Percentiles rank a stretch among this genome's conserved stretches.
phyloP scores from a whole-genome alignment of 1,139 yeast genomes.

The Ashbya aceris region DNA sequence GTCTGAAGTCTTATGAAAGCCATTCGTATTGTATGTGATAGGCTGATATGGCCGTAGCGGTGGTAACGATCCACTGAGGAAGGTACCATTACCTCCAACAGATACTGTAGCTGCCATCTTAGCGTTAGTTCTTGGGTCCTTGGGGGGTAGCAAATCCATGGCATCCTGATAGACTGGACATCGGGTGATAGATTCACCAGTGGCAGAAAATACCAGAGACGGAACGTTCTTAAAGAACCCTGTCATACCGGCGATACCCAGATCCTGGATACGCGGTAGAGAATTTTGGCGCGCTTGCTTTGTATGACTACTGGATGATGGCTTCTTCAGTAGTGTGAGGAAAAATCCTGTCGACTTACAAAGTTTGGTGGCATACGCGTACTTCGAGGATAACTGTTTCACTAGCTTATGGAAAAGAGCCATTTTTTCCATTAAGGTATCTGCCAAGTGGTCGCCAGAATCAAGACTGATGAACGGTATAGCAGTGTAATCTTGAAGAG shows the following conservation, averaged over 20 bases:
- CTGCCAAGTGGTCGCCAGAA: constrained; percentile 31
- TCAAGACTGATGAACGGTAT: constrained; percentile 20
- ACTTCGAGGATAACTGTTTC: constrained; percentile 33
- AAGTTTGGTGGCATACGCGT: constrained; percentile 49
- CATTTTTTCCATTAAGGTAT: constrained; percentile 32
- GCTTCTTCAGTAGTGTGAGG: constrained; percentile 32
- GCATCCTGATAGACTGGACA: constrained; percentile 32
- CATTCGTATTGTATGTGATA: constrained; percentile 27
- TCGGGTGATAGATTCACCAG: constrained; percentile 26
- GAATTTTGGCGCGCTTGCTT: constrained; percentile 8
- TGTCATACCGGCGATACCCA: constrained; percentile 21
- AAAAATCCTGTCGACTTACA: constrained; percentile 41
- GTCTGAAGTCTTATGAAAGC: constrained; percentile 22
- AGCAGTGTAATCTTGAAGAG: constrained; percentile 12
- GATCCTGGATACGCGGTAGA: constrained; percentile 19
- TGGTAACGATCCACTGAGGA: constrained; percentile 11
- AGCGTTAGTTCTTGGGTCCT: constrained; percentile 6
- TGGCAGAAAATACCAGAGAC: constrained; percentile 24
- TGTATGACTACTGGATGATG: constrained; percentile 21
- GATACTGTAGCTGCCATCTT: not conserved
- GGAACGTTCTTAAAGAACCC: constrained; percentile 24
- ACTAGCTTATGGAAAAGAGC: constrained; percentile 31
- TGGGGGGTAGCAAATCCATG: constrained; percentile 25
- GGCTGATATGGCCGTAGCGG: constrained; percentile 28
- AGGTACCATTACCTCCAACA: no score